Evolutionary conservation across 2,329 filamentous ascomycete species (phyloP).

Genomic region (Fusarium luffae): DNA sequence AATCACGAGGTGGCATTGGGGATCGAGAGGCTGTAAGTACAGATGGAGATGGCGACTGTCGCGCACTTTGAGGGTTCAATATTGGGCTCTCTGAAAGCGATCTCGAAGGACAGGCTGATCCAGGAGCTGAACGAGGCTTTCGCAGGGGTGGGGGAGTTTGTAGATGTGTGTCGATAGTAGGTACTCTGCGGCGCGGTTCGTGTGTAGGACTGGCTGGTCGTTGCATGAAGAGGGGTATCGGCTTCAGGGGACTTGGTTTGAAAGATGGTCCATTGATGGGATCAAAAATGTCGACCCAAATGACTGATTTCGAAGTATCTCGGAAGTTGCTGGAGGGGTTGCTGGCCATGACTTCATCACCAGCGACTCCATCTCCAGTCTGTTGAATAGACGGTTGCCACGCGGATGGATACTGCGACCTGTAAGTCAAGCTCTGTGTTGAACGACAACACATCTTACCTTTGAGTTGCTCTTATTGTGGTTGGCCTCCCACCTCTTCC

Average conservation of each 20-base stretch:
- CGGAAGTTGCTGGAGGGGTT: constrained; percentile 29
- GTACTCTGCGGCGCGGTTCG: constrained; percentile 14
- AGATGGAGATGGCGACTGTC: constrained; percentile 5
- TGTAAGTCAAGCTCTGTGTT: not conserved
- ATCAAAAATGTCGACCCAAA: constrained; percentile 64
- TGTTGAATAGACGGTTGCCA: constrained; percentile 5
- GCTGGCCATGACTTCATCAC: constrained; percentile 6
- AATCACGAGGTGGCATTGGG: constrained; percentile 3
- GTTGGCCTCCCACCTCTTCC: constrained; percentile 56
- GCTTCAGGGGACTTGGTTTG: constrained; percentile 61
- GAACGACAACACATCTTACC: not conserved
- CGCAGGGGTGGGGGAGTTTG: constrained; percentile 16
- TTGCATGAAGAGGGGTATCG: constrained; percentile 62
- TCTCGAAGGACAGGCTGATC: constrained; percentile 4
- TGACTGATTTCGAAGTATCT: constrained; percentile 48
- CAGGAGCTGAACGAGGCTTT: constrained; percentile 13
- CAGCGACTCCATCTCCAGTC: constrained; percentile 9
- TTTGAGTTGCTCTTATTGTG: constrained; percentile 19
- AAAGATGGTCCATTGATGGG: constrained; percentile 61
- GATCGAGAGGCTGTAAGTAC: constrained; percentile 1
- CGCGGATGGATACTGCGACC: constrained; percentile 1
- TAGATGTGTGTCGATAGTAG: constrained; percentile 25
- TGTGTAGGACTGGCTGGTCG: constrained; percentile 34
- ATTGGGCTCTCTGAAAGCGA: not conserved
- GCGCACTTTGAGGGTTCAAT: not conserved